A percentile compares a stretch with the other conserved stretches of the same genome.
Conservation (phyloP, 371 early-diverging fungal species). For the Mucor indicus region DNA sequence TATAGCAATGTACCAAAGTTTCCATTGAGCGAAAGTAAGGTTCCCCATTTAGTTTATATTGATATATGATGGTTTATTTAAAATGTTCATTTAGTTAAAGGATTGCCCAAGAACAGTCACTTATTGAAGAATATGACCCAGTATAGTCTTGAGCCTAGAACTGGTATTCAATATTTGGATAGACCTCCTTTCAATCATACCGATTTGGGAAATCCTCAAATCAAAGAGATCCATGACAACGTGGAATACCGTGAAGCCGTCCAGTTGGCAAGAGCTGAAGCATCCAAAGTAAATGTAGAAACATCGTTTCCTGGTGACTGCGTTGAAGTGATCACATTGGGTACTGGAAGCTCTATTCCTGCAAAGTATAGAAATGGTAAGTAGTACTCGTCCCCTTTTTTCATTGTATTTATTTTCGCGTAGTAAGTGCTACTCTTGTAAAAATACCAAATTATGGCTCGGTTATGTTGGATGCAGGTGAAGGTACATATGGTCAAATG, state of each 20-base stretch:
- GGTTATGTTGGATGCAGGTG: conserved; percentile 95
- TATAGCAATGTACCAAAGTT: conserved; percentile 44
- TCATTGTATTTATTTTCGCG: conserved; percentile 2
- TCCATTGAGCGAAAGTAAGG: conserved; percentile 1
- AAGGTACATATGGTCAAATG: conserved; percentile 95
- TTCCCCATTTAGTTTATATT: neutral
- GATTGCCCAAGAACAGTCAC: conserved; percentile 24
- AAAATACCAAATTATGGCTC: conserved; percentile 59
- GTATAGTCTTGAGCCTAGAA: conserved; percentile 32
- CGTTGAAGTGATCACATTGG: conserved; percentile 72
- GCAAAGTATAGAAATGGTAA: conserved; percentile 95
- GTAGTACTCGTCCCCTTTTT: neutral
- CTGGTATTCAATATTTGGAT: conserved; percentile 7
- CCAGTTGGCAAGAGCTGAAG: conserved; percentile 26
- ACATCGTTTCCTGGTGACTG: conserved; percentile 45
- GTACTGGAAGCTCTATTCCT: conserved; percentile 97
- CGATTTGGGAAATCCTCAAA: conserved; percentile 5
- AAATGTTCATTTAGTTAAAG: conserved; percentile 3
- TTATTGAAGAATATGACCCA: conserved; percentile 25
- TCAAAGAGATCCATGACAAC: conserved; percentile 21
- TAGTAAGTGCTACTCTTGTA: conserved; percentile 84
- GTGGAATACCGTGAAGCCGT: conserved; percentile 27
- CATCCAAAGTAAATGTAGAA: conserved; percentile 18
- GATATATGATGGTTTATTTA: neutral
- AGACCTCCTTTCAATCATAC: conserved; percentile 26